Evolutionary conservation across 805 yeast genomes (phyloP).

Genomic region (Teunomyces cretensis): DNA sequence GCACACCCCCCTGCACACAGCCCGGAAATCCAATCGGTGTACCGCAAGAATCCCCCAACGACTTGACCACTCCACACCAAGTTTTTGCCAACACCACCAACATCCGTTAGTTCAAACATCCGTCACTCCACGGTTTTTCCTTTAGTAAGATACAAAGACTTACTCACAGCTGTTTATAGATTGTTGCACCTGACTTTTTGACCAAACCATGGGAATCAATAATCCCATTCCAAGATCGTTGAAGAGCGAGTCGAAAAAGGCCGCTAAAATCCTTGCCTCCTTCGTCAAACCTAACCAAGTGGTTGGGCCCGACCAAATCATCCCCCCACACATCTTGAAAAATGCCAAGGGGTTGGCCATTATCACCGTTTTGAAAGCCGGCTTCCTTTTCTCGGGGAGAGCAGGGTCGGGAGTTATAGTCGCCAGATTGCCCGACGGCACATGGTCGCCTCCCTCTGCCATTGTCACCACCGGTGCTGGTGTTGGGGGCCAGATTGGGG

Average conservation of each 20-base stretch:
- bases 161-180: background rate
- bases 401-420: conserved; percentile 97
- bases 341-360: conserved; percentile 92
- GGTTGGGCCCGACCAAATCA: conserved; percentile 81
- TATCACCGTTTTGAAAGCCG: conserved; percentile 94
- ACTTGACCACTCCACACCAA: no score
- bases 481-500: conserved; percentile 97
- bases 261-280: conserved; percentile 86
- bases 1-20: no score
- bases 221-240: conserved; percentile 94
- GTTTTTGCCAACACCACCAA: no score
- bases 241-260: conserved; percentile 84
- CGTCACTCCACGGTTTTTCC: no score
- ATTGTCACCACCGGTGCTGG: conserved; percentile 97
- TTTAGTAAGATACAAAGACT: background rate
- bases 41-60: no score
- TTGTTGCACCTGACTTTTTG: background rate
- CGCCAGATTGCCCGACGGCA: conserved; percentile 89
- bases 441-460: conserved; percentile 98
- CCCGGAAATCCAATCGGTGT: no score
- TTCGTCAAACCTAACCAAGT: conserved; percentile 94
- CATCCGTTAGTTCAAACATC: no score
- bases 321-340: conserved; percentile 83
- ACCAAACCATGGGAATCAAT: conserved; percentile 53
- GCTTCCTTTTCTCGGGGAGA: conserved; percentile 92